These are phyloP conservation scores for Boletus reticuloceps DNA, from an alignment of 768 basidiomycete genomes.

Conservation along the genomic window DNA sequence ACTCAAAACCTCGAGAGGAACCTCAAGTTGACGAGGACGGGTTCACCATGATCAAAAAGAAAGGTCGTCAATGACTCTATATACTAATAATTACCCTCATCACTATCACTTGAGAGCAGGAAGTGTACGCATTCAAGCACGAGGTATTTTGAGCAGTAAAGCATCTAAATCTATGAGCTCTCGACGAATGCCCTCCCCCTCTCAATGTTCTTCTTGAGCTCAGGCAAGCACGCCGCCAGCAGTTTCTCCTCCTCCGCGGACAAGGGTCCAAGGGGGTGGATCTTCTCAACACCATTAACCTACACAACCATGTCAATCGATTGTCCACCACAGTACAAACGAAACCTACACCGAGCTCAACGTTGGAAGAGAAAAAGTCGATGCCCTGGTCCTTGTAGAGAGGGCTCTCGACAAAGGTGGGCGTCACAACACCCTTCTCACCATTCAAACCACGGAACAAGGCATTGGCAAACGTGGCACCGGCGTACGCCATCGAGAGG, in stretches of 20 bases:
- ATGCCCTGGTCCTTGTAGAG: constrained; percentile 84
- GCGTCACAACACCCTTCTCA: constrained; percentile 68
- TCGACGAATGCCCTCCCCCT: constrained; percentile 84
- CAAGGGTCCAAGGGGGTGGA: constrained; percentile 78
- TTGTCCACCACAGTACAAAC: neutral
- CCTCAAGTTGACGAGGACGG: constrained; percentile 90
- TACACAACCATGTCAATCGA: constrained; percentile 28
- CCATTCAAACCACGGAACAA: constrained; percentile 63
- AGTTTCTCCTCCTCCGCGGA: constrained; percentile 83
- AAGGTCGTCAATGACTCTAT: constrained; percentile 40
- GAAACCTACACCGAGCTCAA: constrained; percentile 83
- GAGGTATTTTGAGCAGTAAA: constrained; percentile 20
- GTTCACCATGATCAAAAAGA: constrained; percentile 75
- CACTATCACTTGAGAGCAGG: neutral
- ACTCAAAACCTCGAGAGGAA: constrained; percentile 39
- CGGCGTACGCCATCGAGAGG: constrained; percentile 77
- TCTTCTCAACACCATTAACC: constrained; percentile 89
- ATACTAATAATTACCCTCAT: neutral
- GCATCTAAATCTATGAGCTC: constrained; percentile 29
- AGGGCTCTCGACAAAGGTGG: constrained; percentile 88
- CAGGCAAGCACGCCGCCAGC: constrained; percentile 83
- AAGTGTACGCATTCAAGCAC: constrained; percentile 9
- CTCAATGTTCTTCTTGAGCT: constrained; percentile 97
- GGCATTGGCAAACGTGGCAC: constrained; percentile 63
- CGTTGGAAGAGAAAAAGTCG: constrained; percentile 91